Conservation (phyloP, 257 asterid genomes). For the Solanum lycopersicoides region DNA sequence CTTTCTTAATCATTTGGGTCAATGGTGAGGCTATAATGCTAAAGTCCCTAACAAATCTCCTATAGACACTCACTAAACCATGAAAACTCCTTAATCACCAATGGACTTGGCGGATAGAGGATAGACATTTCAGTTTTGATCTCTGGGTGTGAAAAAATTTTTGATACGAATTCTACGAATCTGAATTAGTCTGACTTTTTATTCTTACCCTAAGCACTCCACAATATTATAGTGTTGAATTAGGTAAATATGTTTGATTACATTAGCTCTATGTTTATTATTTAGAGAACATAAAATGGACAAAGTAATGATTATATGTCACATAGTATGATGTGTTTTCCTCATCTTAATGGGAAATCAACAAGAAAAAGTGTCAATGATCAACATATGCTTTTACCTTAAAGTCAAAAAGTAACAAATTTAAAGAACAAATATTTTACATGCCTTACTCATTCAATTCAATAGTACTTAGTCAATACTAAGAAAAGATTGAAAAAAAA, state of each 20-base stretch:
- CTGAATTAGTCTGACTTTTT: not conserved
- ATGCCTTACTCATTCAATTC: conserved; percentile 4
- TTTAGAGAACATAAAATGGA: not conserved
- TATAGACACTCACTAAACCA: not conserved
- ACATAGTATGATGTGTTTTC: not conserved
- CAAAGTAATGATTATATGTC: conserved; percentile 2
- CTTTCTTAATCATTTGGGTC: not conserved
- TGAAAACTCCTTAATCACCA: not conserved
- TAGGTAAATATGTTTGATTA: not conserved
- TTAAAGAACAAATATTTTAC: conserved; percentile 24
- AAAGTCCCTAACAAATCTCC: not conserved
- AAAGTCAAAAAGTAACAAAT: conserved; percentile 43
- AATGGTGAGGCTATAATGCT: not conserved
- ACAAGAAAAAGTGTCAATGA: conserved; percentile 13
- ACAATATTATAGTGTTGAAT: not conserved
- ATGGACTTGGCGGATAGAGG: not conserved
- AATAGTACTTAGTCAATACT: not conserved
- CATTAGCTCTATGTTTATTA: not conserved
- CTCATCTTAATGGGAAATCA: not conserved
- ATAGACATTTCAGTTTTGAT: not conserved
- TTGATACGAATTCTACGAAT: not conserved
- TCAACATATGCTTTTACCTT: conserved; percentile 11
- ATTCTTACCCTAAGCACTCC: not conserved
- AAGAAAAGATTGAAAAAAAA: not conserved
- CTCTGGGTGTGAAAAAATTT: not conserved